Conservation (phyloP, 2,329 filamentous ascomycete species). For the Diaporthe ampelina region DNA sequence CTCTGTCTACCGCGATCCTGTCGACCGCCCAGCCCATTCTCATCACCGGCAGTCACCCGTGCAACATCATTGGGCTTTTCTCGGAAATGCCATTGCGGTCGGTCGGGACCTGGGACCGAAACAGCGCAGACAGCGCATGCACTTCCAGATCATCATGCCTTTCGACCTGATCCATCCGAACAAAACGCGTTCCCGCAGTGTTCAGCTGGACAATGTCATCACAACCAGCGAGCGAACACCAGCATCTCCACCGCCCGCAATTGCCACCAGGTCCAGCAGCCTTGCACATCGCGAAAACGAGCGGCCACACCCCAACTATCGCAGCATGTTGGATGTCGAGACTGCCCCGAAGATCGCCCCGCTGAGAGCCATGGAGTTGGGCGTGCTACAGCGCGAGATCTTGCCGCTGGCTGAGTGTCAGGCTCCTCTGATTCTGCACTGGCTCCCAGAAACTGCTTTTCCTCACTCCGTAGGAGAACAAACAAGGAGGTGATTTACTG, state of each 20-base stretch:
- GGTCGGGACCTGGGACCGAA: conserved; percentile 52
- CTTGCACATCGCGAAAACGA: conserved; percentile 52
- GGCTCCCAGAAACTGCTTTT: conserved; percentile 32
- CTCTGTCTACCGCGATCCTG: conserved; percentile 6
- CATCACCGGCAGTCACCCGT: background rate
- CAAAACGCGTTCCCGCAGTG: conserved; percentile 62
- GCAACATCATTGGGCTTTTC: conserved; percentile 6
- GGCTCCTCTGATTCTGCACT: conserved; percentile 48
- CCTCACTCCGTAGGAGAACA: background rate
- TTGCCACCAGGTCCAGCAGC: conserved; percentile 53
- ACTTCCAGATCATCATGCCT: conserved; percentile 48
- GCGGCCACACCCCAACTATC: conserved; percentile 55
- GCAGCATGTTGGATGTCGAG: conserved; percentile 69
- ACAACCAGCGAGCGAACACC: conserved; percentile 40
- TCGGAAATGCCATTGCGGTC: conserved; percentile 12
- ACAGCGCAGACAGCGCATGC: conserved; percentile 59
- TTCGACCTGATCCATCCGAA: conserved; percentile 60
- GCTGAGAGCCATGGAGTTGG: conserved; percentile 60
- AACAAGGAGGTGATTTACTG: conserved; percentile 42
- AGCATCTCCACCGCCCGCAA: conserved; percentile 45
- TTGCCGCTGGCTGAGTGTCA: conserved; percentile 51
- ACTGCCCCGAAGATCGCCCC: conserved; percentile 61
- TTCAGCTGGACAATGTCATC: conserved; percentile 60
- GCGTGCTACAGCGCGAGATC: conserved; percentile 59
- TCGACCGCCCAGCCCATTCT: background rate